Conservation (phyloP, 1,284 basidiomycete species). For the Lentinula novae-zelandiae region DNA sequence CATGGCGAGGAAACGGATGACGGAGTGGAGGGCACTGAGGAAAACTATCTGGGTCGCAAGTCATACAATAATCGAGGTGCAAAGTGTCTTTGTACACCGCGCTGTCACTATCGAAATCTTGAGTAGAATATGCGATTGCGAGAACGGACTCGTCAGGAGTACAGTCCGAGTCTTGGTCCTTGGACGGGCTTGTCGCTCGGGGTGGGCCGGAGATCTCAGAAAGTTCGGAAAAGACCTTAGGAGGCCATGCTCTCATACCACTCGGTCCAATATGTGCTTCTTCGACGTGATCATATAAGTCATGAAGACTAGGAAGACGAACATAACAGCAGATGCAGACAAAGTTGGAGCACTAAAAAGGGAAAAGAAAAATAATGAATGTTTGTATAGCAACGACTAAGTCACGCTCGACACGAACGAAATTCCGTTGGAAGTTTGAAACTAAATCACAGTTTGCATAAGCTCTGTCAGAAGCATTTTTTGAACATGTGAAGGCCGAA, state of each 20-base stretch:
- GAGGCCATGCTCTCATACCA: not conserved
- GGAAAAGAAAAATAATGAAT: not conserved
- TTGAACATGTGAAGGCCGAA: not conserved
- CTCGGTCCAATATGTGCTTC: slow-evolving; percentile 3
- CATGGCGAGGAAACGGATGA: not conserved
- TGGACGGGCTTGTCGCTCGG: not conserved
- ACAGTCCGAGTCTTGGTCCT: not conserved
- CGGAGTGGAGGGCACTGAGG: not conserved
- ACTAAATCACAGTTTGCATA: not conserved
- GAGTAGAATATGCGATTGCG: not conserved
- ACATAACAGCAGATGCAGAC: slow-evolving; percentile 13
- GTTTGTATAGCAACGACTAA: not conserved
- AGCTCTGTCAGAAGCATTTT: not conserved
- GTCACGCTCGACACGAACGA: not conserved
- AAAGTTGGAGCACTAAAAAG: slow-evolving; percentile 11
- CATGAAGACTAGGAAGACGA: slow-evolving; percentile 11
- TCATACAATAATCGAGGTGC: not conserved
- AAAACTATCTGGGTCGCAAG: not conserved
- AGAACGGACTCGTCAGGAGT: not conserved
- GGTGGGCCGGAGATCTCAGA: not conserved
- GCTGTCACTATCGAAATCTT: not conserved
- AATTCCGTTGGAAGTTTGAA: not conserved
- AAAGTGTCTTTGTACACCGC: not conserved
- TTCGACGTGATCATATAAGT: slow-evolving; percentile 12
- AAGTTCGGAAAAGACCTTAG: not conserved